Evolutionary conservation across 2,329 filamentous ascomycete genomes (phyloP), one percentile per base, ranked within the genome.

Genomic region (Aspergillus fijiensis): DNA sequence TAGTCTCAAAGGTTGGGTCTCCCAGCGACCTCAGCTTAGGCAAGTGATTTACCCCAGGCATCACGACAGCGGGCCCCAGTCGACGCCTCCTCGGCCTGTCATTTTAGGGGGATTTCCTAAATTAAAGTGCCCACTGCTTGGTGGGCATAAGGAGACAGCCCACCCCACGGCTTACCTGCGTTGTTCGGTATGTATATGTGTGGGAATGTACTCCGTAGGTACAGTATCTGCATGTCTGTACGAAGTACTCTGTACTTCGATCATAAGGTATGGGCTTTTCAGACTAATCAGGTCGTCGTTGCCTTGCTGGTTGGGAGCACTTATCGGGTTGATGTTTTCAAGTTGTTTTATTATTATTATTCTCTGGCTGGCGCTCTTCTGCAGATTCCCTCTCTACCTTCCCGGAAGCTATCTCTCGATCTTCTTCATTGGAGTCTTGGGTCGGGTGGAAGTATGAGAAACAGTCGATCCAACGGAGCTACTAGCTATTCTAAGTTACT

Each of bases 141-240:
- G 48, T 52, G 49, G 19, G 56, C 29, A 23, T 51, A 45, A 55
- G 53, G 33, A 16, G 47, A 55, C 58, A 54, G 49, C 55, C 58
- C 56, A 54, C 49, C 55, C 58, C 54, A 63, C 55, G 52, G 39
- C 55, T 56, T 58, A 55, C 55, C 35, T 52, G 23, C 52, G 55
- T 56, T 51, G 50, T 53, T 51, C 16, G 39, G 39, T 19, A n/a
- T 45, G 39, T 7, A 16, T 35, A 35, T 2, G 33, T 35, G 33
- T 12, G 11, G 11, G 33, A 35, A 12, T 35, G 39, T 45, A 23
- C 23, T 23, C 23, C 23, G 4, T 23, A 5, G 23, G 23, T 23
- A 23, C 23, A 23, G 12, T 42, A 7, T 45, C 39, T 45, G 39
- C 16, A 45, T 45, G 16, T n/a, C 14, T 45, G 16, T 45, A 45